Evolutionary conservation across 1,139 yeast species (phyloP).

Genomic region (Magnusiomyces clavatus): DNA sequence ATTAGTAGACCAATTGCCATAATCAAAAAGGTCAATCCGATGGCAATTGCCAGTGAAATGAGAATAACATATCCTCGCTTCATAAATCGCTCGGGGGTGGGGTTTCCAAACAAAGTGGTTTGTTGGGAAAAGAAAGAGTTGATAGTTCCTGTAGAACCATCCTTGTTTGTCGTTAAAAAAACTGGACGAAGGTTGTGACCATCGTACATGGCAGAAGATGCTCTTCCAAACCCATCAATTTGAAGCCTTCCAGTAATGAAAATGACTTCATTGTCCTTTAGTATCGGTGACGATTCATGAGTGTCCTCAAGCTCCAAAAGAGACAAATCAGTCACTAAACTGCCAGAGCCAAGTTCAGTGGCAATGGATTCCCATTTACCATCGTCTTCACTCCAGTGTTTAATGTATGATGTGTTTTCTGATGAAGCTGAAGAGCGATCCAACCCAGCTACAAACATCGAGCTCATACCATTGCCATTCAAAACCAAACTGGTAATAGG

Average conservation of each 20-base stretch:
- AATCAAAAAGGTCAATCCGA: slow-evolving; percentile 66
- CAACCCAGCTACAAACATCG: slow-evolving; percentile 51
- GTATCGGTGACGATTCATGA: slow-evolving; percentile 32
- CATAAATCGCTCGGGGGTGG: slow-evolving; percentile 23
- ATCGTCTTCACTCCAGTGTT: slow-evolving; percentile 20
- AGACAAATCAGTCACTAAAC: slow-evolving; percentile 29
- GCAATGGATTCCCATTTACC: slow-evolving; percentile 31
- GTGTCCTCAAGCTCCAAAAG: slow-evolving; percentile 27
- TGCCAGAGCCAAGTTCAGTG: slow-evolving; percentile 30
- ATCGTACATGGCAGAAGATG: slow-evolving; percentile 62
- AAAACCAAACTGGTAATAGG: slow-evolving; percentile 44
- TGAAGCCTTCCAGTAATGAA: slow-evolving; percentile 57
- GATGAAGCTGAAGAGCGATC: slow-evolving; percentile 27
- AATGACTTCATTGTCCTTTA: slow-evolving; percentile 42
- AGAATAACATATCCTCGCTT: slow-evolving; percentile 77
- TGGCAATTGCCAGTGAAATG: slow-evolving; percentile 77
- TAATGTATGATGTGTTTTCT: neutral
- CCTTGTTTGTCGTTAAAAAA: slow-evolving; percentile 34
- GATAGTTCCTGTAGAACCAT: slow-evolving; percentile 21
- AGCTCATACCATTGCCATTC: slow-evolving; percentile 41
- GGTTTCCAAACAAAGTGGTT: slow-evolving; percentile 18
- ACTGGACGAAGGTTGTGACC: slow-evolving; percentile 71
- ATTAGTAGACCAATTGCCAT: slow-evolving; percentile 57
- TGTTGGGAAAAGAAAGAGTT: slow-evolving; percentile 22
- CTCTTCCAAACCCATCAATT: slow-evolving; percentile 47